Evolutionary conservation across 306 rosid genomes (phyloP).

Genomic region (Prunus kanzakura): DNA sequence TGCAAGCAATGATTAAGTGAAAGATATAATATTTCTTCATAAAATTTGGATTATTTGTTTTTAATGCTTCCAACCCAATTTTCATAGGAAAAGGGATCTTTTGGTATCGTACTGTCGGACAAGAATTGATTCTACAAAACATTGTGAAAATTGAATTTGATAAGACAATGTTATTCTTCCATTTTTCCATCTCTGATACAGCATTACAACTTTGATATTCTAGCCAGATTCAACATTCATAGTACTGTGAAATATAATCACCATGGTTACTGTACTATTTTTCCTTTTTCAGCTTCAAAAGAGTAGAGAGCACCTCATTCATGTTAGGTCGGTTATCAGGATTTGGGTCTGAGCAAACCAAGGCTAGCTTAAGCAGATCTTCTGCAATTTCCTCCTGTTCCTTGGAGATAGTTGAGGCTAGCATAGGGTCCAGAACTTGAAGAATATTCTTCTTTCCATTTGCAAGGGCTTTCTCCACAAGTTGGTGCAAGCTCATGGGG

Average conservation of each 20-base stretch:
- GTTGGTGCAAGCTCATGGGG: slow-evolving; percentile 52
- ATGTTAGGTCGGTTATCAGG: slow-evolving; percentile 66
- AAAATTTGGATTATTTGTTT: background rate
- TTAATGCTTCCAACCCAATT: background rate
- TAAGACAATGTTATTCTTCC: background rate
- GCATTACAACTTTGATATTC: background rate
- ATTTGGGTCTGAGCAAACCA: slow-evolving; percentile 52
- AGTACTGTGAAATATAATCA: background rate
- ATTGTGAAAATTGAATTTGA: background rate
- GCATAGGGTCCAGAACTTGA: slow-evolving; percentile 52
- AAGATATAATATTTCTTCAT: background rate
- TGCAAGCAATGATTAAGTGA: background rate
- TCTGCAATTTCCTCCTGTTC: slow-evolving; percentile 30
- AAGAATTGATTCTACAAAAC: background rate
- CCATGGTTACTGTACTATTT: slow-evolving; percentile 1
- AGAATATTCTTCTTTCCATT: slow-evolving; percentile 36
- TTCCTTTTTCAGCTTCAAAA: slow-evolving; percentile 42
- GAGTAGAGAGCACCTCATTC: slow-evolving; percentile 49
- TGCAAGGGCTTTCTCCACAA: slow-evolving; percentile 54
- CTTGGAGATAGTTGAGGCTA: slow-evolving; percentile 32
- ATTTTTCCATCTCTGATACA: background rate
- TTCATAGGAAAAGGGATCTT: background rate
- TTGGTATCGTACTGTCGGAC: background rate
- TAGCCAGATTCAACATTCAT: background rate
- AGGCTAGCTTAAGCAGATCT: slow-evolving; percentile 59